phyloP scores from a whole-genome alignment of 2,329 filamentous ascomycete genomes.

The Erysiphe neolycopersici region DNA sequence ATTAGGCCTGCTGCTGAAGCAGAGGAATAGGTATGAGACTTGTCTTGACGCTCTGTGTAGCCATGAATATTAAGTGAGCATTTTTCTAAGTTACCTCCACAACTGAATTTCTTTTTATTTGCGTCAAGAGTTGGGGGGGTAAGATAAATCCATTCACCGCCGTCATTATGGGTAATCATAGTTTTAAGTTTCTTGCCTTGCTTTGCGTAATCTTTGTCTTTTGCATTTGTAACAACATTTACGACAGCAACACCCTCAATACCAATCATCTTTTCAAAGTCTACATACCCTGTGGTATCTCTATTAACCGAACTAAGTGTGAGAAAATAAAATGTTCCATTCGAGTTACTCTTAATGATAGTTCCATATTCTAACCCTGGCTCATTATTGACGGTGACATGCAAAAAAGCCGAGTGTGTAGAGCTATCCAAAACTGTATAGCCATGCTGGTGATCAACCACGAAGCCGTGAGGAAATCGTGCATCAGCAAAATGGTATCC shows the following conservation, averaged over 20 bases:
- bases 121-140: conserved; percentile 43
- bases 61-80: conserved; percentile 86
- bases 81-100: conserved; percentile 32
- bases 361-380: conserved; percentile 47
- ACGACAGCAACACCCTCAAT: conserved; percentile 74
- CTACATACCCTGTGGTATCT: conserved; percentile 51
- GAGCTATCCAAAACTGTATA: conserved; percentile 92
- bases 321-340: conserved; percentile 82
- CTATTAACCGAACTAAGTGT: conserved; percentile 63
- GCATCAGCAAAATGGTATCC: conserved; percentile 60
- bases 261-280: conserved; percentile 87
- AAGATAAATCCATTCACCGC: conserved; percentile 59
- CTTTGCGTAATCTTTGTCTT: conserved; percentile 26
- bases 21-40: conserved; percentile 65
- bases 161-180: conserved; percentile 90
- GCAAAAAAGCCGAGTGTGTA: conserved; percentile 79
- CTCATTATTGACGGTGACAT: conserved; percentile 52
- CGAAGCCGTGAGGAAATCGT: conserved; percentile 64
- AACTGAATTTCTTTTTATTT: conserved; percentile 45
- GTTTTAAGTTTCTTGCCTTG: conserved; percentile 60
- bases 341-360: conserved; percentile 95
- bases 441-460: conserved; percentile 47
- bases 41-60: conserved; percentile 72
- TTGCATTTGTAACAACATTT: conserved; percentile 56
- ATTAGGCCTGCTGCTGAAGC: conserved; percentile 70